Conservation (phyloP, 768 basidiomycete genomes). For the Tricholoma bakamatsutake region DNA sequence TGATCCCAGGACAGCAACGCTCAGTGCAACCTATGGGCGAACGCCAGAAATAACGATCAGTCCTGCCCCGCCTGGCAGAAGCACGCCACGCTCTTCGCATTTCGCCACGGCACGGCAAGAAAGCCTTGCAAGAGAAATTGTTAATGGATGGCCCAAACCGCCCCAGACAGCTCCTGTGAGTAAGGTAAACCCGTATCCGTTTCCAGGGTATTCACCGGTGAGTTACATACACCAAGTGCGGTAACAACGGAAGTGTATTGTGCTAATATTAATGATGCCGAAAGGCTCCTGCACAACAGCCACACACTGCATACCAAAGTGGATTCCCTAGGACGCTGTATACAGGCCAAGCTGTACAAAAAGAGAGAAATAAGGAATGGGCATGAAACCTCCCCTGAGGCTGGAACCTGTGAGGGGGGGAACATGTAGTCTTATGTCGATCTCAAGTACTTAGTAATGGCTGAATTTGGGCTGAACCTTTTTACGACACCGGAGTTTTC, state of each 20-base stretch:
- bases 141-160: constrained; percentile 1
- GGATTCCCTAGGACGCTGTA: constrained; percentile 17
- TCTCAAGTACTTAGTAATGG: too few species aligned
- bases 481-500: constrained; percentile 18
- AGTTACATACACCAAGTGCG: constrained; percentile 1
- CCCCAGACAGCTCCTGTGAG: constrained; percentile 17
- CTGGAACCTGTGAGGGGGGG: constrained; percentile 1
- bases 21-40: not conserved
- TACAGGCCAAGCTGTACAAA: constrained; percentile 15
- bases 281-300: constrained; percentile 14
- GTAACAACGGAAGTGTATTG: not conserved
- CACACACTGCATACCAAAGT: constrained; percentile 13
- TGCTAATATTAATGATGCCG: not conserved
- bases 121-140: constrained; percentile 6
- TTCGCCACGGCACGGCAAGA: constrained; percentile 10
- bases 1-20: constrained; percentile 7
- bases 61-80: constrained; percentile 6
- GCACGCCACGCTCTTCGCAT: constrained; percentile 6
- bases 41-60: not conserved
- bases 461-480: too few species aligned
- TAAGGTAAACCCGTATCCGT: constrained; percentile 10
- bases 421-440: not conserved
- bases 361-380: constrained; percentile 6
- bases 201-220: constrained; percentile 18
- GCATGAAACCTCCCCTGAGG: constrained; percentile 2